phyloP scores from a whole-genome alignment of 2,329 filamentous ascomycete species.

The Xylariaceae sp. region DNA sequence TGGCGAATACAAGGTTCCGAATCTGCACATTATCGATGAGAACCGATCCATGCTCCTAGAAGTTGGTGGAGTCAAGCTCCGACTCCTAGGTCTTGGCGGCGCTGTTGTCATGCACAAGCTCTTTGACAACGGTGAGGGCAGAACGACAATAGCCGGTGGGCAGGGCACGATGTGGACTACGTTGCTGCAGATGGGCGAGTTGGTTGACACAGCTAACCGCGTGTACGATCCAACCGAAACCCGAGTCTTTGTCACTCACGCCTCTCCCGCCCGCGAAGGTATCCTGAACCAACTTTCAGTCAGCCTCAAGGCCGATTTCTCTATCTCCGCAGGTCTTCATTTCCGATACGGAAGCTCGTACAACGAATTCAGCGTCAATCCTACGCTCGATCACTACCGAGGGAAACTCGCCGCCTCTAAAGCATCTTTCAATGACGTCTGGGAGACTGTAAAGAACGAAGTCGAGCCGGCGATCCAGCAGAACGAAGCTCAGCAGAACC shows the following conservation, averaged over 20 bases:
- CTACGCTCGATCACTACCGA: conserved; percentile 94
- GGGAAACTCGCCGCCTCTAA: conserved; percentile 97
- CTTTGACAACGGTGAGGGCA: conserved; percentile 96
- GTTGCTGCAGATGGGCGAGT: conserved; percentile 92
- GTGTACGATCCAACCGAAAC: conserved; percentile 99
- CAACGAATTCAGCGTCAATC: conserved; percentile 99
- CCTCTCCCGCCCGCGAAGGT: conserved; percentile 91
- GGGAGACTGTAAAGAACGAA: conserved; percentile 96
- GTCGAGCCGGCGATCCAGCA: conserved; percentile 91
- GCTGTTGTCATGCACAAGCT: conserved; percentile 99
- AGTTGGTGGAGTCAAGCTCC: conserved; percentile 91
- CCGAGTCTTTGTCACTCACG: conserved; percentile 92
- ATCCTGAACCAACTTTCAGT: conserved; percentile 97
- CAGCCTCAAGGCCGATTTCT: conserved; percentile 96
- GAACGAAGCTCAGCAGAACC: conserved; percentile 89
- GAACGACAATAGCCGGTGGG: conserved; percentile 95
- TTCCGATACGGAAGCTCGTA: conserved; percentile 99
- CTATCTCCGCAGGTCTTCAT: conserved; percentile 92
- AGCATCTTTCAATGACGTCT: conserved; percentile 97
- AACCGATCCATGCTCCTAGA: conserved; percentile 93
- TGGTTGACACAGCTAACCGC: conserved; percentile 95
- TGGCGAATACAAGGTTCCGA: conserved; percentile 94
- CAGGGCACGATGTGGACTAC: conserved; percentile 99
- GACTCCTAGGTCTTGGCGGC: conserved; percentile 86
- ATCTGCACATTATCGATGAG: conserved; percentile 97